Evolutionary conservation across 176 grass and related monocot genomes (phyloP).

Genomic region (Triticum dicoccoides): DNA sequence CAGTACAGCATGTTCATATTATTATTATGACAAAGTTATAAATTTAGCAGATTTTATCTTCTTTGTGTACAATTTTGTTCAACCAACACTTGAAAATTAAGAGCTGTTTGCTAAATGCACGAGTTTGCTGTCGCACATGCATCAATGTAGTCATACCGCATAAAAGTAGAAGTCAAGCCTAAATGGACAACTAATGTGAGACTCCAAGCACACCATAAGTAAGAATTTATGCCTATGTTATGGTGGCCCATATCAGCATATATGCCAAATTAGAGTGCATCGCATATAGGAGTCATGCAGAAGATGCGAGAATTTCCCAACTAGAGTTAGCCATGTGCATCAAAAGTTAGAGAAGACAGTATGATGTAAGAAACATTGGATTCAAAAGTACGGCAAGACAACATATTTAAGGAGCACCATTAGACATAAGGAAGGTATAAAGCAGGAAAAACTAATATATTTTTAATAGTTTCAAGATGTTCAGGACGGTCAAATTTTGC

Average conservation of each 20-base stretch:
- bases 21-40: background rate
- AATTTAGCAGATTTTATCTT: background rate
- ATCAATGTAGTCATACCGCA: background rate
- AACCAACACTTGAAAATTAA: background rate
- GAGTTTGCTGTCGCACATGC: background rate
- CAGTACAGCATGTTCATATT: background rate
- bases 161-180: background rate
- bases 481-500: background rate
- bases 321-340: background rate
- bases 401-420: background rate
- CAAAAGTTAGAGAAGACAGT: background rate
- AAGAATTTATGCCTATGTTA: background rate
- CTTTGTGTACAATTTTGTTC: background rate
- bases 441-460: background rate
- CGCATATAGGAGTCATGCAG: background rate
- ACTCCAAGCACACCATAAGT: background rate
- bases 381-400: background rate
- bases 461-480: background rate
- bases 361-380: background rate
- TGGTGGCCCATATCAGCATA: no score
- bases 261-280: background rate
- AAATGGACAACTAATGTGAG: background rate
- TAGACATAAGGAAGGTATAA: background rate
- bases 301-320: background rate
- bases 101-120: background rate